Conservation (phyloP, 2,329 filamentous ascomycete genomes). For the Tolypocladium paradoxum region DNA sequence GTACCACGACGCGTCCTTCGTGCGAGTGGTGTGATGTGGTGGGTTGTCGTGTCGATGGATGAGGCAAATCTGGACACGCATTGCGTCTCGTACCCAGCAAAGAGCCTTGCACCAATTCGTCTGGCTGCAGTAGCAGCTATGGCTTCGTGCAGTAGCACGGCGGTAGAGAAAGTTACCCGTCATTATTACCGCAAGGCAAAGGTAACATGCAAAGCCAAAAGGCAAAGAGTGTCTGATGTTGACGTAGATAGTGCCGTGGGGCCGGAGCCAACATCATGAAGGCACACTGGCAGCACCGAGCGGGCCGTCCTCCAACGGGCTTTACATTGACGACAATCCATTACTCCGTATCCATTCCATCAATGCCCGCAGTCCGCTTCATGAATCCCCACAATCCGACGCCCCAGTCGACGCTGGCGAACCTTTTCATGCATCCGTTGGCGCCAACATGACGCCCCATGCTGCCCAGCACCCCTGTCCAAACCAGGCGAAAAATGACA, state of each 20-base stretch:
- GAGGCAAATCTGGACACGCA: neutral
- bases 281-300: neutral
- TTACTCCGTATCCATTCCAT: too few species aligned
- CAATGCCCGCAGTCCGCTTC: too few species aligned
- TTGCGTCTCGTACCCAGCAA: too few species aligned
- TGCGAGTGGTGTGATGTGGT: neutral
- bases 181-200: neutral
- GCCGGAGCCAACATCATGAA: too few species aligned
- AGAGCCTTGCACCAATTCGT: neutral
- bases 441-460: neutral
- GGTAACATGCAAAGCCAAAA: neutral
- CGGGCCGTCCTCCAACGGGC: neutral
- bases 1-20: too few species aligned
- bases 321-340: too few species aligned
- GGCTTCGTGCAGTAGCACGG: neutral
- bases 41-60: neutral
- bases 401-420: neutral
- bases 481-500: neutral
- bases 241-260: too few species aligned
- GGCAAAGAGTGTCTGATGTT: neutral
- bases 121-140: neutral
- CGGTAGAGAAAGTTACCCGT: neutral
- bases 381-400: neutral
- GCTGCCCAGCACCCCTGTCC: neutral
- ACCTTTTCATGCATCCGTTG: neutral